phyloP scores from a whole-genome alignment of 148 eudicot genomes.

The Bassia scoparia region DNA sequence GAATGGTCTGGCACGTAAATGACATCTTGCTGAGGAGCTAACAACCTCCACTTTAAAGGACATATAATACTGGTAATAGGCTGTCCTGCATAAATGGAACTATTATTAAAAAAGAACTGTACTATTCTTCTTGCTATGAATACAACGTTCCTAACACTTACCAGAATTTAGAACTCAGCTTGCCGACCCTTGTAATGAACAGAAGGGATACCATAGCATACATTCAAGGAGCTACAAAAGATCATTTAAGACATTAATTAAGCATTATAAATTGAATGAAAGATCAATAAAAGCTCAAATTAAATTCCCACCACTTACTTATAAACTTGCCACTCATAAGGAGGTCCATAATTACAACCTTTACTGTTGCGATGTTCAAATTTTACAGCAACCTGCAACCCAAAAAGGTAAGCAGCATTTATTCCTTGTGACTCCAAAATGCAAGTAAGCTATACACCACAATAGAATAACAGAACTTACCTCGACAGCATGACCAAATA shows the following conservation, averaged over 20 bases:
- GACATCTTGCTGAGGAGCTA: no score
- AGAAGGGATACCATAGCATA: no score
- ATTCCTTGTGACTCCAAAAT: background rate
- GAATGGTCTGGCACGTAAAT: no score
- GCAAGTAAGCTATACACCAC: background rate
- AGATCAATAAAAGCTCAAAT: background rate
- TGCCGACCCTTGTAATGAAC: no score
- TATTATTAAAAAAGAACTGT: no score
- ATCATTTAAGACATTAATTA: slow-evolving; percentile 15
- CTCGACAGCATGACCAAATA: slow-evolving; percentile 57
- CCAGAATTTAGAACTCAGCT: no score
- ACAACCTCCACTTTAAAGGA: no score
- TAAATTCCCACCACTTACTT: slow-evolving; percentile 41
- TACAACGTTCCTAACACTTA: no score
- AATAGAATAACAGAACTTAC: slow-evolving; percentile 34
- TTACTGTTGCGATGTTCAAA: slow-evolving; percentile 93
- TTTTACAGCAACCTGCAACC: slow-evolving; percentile 74
- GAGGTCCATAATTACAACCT: slow-evolving; percentile 96
- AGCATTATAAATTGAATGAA: background rate
- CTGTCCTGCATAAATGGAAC: no score
- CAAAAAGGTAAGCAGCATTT: slow-evolving; percentile 11
- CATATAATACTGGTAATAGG: no score
- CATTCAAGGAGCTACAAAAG: no score
- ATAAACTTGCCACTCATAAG: slow-evolving; percentile 99
- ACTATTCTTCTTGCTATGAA: no score